These are phyloP conservation scores for Bruguiera parviflora DNA, from an alignment of 345 rosid genomes.

Conservation along the genomic window DNA sequence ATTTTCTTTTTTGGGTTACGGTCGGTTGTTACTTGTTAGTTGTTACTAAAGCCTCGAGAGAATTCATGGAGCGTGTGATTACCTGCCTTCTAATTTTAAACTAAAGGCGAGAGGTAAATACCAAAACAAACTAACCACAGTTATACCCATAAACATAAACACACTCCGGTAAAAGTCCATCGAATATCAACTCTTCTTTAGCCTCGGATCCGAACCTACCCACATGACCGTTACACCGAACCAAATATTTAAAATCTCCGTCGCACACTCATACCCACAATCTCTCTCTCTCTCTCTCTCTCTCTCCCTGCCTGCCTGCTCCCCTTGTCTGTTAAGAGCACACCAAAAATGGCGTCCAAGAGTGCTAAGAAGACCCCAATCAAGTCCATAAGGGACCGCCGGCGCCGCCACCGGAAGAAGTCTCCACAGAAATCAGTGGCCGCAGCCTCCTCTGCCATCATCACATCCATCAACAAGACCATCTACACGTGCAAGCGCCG, in stretches of 20 bases:
- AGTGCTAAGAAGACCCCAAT: constrained; percentile 42
- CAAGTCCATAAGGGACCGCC: constrained; percentile 41
- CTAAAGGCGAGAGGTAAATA: no score
- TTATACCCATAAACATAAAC: neutral
- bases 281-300: constrained; percentile 10
- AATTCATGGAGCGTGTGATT: no score
- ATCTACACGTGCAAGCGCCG: constrained; percentile 57
- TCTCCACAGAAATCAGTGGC: constrained; percentile 28
- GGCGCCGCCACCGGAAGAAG: constrained; percentile 36
- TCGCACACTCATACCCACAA: constrained; percentile 1
- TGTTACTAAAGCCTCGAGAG: no score
- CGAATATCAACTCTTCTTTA: neutral
- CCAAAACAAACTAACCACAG: neutral
- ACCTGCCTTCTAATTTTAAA: neutral
- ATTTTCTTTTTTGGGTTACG: no score
- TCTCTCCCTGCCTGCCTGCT: constrained; percentile 1
- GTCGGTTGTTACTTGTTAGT: no score
- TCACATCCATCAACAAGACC: constrained; percentile 63
- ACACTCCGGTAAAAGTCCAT: neutral
- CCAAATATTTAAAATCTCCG: constrained; percentile 41
- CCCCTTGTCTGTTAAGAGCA: neutral
- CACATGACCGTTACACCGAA: constrained; percentile 65
- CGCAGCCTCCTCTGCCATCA: constrained; percentile 36
- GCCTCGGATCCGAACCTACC: constrained; percentile 60
- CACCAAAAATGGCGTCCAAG: constrained; percentile 55